Percentiles rank a stretch among this genome's conserved stretches.
Evolutionary conservation across 495 filamentous ascomycete genomes (phyloP).

Genomic region (Halenospora varia): DNA sequence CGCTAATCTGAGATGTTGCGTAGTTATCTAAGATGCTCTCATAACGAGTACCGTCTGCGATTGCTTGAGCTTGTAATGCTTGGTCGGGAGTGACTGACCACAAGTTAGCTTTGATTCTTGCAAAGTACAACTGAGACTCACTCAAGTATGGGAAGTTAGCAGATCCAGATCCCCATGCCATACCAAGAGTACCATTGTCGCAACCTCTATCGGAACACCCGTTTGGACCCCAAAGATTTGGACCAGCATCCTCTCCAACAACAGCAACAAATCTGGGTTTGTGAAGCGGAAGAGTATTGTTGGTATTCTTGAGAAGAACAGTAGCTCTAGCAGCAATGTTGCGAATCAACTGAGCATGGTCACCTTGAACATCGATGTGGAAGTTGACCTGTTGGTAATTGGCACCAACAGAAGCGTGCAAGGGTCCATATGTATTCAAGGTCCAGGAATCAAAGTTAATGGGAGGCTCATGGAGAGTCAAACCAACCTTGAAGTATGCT

Average conservation of each 20-base stretch:
- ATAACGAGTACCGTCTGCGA: conserved; percentile 57
- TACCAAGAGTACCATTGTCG: conserved; percentile 79
- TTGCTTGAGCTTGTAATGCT: conserved; percentile 73
- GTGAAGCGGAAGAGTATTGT: conserved; percentile 69
- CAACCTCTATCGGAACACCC: conserved; percentile 79
- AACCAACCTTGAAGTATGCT: conserved; percentile 85
- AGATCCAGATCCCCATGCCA: conserved; percentile 91
- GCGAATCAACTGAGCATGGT: conserved; percentile 69
- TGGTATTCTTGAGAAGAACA: conserved; percentile 86
- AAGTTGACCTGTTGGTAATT: conserved; percentile 71
- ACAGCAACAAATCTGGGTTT: conserved; percentile 73
- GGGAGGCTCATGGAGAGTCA: conserved; percentile 39
- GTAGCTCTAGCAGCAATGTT: conserved; percentile 70
- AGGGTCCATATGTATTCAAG: conserved; percentile 64
- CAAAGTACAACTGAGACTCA: conserved; percentile 82
- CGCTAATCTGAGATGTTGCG: conserved; percentile 51
- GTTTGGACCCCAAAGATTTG: conserved; percentile 74
- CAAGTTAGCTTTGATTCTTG: conserved; percentile 48
- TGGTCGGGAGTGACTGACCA: conserved; percentile 79
- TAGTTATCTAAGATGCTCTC: conserved; percentile 75
- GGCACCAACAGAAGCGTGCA: conserved; percentile 57
- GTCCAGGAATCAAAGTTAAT: conserved; percentile 93
- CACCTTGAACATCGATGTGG: conserved; percentile 78
- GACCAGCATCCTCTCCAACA: conserved; percentile 79
- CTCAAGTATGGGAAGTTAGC: conserved; percentile 83